These are phyloP conservation scores for Wickerhamomyces chaumierensis DNA, from an alignment of 805 yeast species.

Conservation along the genomic window DNA sequence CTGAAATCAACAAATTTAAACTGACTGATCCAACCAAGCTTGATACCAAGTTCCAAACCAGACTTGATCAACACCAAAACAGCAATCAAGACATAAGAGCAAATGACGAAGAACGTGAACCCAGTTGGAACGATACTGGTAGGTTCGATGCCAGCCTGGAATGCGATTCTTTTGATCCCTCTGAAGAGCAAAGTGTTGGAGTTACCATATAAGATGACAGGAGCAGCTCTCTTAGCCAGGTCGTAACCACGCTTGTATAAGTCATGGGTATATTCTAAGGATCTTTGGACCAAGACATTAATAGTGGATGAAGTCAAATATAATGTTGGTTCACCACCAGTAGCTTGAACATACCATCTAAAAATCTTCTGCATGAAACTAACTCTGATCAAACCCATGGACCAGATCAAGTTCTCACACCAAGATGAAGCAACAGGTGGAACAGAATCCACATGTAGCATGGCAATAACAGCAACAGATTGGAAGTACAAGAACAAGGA, in stretches of 20 bases:
- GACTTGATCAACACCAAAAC: slow-evolving; percentile 45
- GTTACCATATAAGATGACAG: slow-evolving; percentile 35
- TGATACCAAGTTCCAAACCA: slow-evolving; percentile 33
- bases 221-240: slow-evolving; percentile 25
- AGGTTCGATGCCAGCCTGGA: slow-evolving; percentile 63
- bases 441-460: slow-evolving; percentile 75
- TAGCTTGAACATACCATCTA: slow-evolving; percentile 76
- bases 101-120: slow-evolving; percentile 71
- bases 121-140: slow-evolving; percentile 81
- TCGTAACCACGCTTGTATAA: slow-evolving; percentile 19
- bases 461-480: slow-evolving; percentile 69
- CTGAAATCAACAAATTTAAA: slow-evolving; percentile 38
- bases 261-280: slow-evolving; percentile 21
- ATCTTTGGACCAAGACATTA: slow-evolving; percentile 69
- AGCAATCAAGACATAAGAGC: slow-evolving; percentile 62
- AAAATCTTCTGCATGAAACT: slow-evolving; percentile 76
- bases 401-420: slow-evolving; percentile 90
- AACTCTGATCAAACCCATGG: slow-evolving; percentile 79
- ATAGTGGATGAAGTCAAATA: slow-evolving; percentile 50
- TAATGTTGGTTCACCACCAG: slow-evolving; percentile 78
- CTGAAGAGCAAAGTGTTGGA: slow-evolving; percentile 56
- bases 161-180: slow-evolving; percentile 82
- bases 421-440: slow-evolving; percentile 92
- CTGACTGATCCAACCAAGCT: slow-evolving; percentile 38
- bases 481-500: slow-evolving; percentile 83